These are phyloP conservation scores for Aspergillus latus DNA, from an alignment of 2,329 filamentous ascomycete genomes.

Conservation along the genomic window DNA sequence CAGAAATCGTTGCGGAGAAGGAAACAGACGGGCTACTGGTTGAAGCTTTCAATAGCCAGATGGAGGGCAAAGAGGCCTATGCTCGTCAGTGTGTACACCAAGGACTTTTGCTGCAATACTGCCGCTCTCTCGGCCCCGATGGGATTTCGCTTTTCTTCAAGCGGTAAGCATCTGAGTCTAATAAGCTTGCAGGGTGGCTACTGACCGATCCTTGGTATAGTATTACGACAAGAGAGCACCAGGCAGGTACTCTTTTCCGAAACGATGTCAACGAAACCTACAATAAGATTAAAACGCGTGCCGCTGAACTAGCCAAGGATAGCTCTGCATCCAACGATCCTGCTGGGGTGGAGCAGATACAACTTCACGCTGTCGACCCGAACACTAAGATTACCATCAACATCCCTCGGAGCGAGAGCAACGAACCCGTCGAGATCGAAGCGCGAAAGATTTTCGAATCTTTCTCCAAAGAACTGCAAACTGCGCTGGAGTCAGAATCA, in stretches of 20 bases:
- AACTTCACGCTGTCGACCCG: constrained; percentile 93
- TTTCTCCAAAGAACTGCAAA: constrained; percentile 78
- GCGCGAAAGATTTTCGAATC: constrained; percentile 76
- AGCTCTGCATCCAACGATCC: constrained; percentile 51
- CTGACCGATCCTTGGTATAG: constrained; percentile 30
- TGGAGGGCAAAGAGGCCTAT: constrained; percentile 73
- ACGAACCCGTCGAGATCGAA: constrained; percentile 61
- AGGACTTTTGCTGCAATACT: constrained; percentile 90
- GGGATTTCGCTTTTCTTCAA: constrained; percentile 94
- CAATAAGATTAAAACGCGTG: constrained; percentile 72
- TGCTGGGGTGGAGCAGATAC: constrained; percentile 87
- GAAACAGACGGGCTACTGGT: constrained; percentile 90
- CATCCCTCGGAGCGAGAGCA: constrained; percentile 69
- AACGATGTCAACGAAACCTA: constrained; percentile 93
- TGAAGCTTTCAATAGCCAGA: constrained; percentile 84
- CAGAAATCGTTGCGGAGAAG: constrained; percentile 73
- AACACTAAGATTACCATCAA: constrained; percentile 87
- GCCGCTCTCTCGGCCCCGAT: constrained; percentile 81
- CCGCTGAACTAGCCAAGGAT: constrained; percentile 68
- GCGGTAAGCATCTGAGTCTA: constrained; percentile 49
- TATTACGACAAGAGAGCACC: constrained; percentile 83
- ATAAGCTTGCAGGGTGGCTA: background rate
- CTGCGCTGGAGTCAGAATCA: constrained; percentile 82
- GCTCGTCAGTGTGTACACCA: constrained; percentile 89
- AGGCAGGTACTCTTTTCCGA: constrained; percentile 85